Conservation (phyloP, 1,139 yeast species). For the Hemisphaericaspora xylofermentans region DNA sequence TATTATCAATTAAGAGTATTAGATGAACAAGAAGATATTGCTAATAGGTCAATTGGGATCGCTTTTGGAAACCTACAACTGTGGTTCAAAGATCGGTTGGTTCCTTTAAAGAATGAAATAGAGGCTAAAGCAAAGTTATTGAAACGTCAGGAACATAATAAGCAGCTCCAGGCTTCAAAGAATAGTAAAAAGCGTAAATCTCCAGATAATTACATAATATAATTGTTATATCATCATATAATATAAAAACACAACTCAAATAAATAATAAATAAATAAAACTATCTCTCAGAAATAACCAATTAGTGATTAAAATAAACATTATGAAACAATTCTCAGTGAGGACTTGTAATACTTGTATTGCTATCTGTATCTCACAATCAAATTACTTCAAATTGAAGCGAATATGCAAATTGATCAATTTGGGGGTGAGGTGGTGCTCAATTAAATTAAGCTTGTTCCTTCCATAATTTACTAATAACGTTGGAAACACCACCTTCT, state of each 20-base stretch:
- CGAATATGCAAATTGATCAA: background rate
- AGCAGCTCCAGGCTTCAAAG: conserved; percentile 1
- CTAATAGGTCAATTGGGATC: conserved; percentile 17
- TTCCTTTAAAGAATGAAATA: conserved; percentile 10
- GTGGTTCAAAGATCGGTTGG: conserved; percentile 22
- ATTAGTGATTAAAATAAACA: background rate
- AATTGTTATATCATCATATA: conserved; percentile 3
- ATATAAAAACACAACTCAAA: conserved; percentile 6
- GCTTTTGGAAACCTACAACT: conserved; percentile 18
- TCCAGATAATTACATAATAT: conserved; percentile 5
- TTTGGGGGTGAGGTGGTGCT: background rate
- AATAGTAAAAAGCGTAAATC: conserved; percentile 13
- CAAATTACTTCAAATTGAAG: background rate
- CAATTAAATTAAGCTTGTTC: background rate
- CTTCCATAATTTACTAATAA: conserved; percentile 39
- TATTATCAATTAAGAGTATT: conserved; percentile 23
- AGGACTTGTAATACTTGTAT: no score
- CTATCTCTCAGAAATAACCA: conserved; percentile 6
- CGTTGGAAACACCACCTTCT: conserved; percentile 43
- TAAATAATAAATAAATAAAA: conserved; percentile 8
- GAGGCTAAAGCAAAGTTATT: background rate
- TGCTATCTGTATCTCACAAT: background rate
- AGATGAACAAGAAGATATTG: conserved; percentile 21
- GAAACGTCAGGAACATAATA: background rate
- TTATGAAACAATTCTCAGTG: background rate